Evolutionary conservation across 2,329 filamentous ascomycete genomes (phyloP), one percentile per base, ranked within the genome.

Genomic region (Neoscytalidium dimidiatum): DNA sequence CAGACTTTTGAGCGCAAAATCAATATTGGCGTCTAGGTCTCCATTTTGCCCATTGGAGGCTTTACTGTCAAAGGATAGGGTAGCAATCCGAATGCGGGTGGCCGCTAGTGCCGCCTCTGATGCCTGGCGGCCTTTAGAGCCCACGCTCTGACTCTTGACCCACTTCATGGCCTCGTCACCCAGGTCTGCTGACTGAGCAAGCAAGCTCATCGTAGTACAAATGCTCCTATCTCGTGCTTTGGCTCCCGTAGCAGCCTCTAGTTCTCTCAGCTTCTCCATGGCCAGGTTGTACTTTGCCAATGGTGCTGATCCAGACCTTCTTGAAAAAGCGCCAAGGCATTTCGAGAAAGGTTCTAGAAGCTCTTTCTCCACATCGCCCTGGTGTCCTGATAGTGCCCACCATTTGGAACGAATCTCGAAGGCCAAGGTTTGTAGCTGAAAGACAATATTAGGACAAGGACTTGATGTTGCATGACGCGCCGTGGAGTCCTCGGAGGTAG

Each of bases 381-480:
- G 74, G 69, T 91, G 88, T 1, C 83, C 81, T 6, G 84, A 84
- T 65, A 92, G 71, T 46, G 77, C 80, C 90, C 90, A 92, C 84
- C 87, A 91, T 46, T 81, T 78, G n/a, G 88, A 75, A 31, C 89
- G 84, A 7, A 84, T 79, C 26, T 83, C 81, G 43, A 94, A 82
- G 9, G 87, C 90, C 1, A 91, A 74, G 0, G 82, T 78, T 69
- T 93, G 90, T 0, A 92, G 74, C 67, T 86, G 83, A 57, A 93
- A 83, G 1, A 86, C 85, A 1, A 80, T 75, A 23, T 82, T 78
- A 1, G 90, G 88, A 1, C 81, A 80, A 3, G 88, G 82, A 66
- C 83, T 86, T 7, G 87, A 74, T 28, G 83, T 81, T 8, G 81
- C 76, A 66, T 89, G 85, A 3, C 77, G 71, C 0, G 87, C 87